Evolutionary conservation across 768 basidiomycete genomes (phyloP).

Genomic region (Boletus rufocinnamomeus): DNA sequence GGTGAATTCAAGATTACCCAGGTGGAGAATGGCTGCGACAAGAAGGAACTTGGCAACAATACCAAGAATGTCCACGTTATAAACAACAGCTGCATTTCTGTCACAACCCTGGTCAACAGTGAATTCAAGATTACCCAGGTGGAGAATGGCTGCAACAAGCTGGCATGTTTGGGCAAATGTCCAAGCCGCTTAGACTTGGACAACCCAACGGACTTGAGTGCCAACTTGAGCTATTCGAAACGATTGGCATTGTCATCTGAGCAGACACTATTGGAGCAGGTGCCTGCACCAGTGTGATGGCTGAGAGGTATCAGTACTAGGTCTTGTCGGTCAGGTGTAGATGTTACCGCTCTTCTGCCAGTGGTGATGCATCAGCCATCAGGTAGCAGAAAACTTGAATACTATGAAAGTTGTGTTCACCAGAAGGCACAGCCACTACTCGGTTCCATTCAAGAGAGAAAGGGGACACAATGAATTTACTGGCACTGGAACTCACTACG

Average conservation of each 20-base stretch:
- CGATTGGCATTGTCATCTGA: slow-evolving; percentile 82
- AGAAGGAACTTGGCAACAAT: no score
- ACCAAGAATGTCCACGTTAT: no score
- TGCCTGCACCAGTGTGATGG: slow-evolving; percentile 54
- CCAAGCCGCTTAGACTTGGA: no score
- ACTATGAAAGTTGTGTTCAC: slow-evolving; percentile 97
- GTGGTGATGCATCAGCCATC: slow-evolving; percentile 79
- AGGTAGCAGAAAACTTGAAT: slow-evolving; percentile 98
- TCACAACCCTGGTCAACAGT: no score
- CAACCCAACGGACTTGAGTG: slow-evolving; percentile 89
- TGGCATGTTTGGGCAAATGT: slow-evolving; percentile 86
- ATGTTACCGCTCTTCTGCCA: slow-evolving; percentile 84
- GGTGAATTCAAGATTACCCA: no score
- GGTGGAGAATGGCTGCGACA: no score
- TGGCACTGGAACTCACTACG: no score
- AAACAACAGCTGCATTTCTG: no score
- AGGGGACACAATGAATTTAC: no score
- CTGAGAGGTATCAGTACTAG: slow-evolving; percentile 82
- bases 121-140: no score
- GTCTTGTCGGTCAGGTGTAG: slow-evolving; percentile 81
- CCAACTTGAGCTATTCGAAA: slow-evolving; percentile 92
- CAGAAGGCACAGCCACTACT: slow-evolving; percentile 81
- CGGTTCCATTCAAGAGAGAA: slow-evolving; percentile 85
- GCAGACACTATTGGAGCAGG: slow-evolving; percentile 47
- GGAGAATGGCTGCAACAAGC: no score